Conservation (phyloP, 257 asterid species). For the Fraxinus excelsior region DNA sequence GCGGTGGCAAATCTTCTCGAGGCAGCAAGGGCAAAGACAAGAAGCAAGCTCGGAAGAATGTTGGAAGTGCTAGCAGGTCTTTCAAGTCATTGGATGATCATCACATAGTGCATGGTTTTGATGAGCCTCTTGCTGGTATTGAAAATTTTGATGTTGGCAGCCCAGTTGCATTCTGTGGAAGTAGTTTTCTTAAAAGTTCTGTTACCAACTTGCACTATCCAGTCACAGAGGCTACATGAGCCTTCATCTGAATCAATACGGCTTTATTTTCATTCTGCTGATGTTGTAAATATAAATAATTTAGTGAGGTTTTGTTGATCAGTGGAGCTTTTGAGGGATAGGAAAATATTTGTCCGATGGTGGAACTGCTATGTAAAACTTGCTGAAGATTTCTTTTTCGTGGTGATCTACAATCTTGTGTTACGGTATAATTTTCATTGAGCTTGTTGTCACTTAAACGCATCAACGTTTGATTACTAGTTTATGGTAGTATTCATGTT, state of each 20-base stretch:
- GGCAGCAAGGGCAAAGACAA: slow-evolving; percentile 65
- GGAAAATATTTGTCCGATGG: neutral
- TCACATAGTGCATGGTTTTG: slow-evolving; percentile 17
- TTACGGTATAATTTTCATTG: neutral
- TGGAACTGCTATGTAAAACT: neutral
- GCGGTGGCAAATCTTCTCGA: slow-evolving; percentile 53
- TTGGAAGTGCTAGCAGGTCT: slow-evolving; percentile 37
- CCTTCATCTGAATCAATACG: neutral
- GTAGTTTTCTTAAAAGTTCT: slow-evolving; percentile 37
- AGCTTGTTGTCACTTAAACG: neutral
- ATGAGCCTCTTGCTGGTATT: slow-evolving; percentile 12
- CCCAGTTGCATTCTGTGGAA: slow-evolving; percentile 40
- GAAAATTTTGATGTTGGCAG: slow-evolving; percentile 19
- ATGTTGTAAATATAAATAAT: slow-evolving; percentile 29
- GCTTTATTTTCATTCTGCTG: neutral
- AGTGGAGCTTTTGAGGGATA: neutral
- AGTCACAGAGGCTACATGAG: slow-evolving; percentile 31
- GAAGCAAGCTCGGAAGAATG: slow-evolving; percentile 57
- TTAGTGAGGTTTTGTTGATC: slow-evolving; percentile 4
- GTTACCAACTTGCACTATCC: slow-evolving; percentile 36
- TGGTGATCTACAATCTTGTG: neutral
- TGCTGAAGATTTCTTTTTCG: neutral
- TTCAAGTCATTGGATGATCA: slow-evolving; percentile 31
- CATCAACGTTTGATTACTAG: neutral
- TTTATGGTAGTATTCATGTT: neutral